Base-by-base conservation (phyloP, 139 green algal genomes). In the Closterium sp. region DNA sequence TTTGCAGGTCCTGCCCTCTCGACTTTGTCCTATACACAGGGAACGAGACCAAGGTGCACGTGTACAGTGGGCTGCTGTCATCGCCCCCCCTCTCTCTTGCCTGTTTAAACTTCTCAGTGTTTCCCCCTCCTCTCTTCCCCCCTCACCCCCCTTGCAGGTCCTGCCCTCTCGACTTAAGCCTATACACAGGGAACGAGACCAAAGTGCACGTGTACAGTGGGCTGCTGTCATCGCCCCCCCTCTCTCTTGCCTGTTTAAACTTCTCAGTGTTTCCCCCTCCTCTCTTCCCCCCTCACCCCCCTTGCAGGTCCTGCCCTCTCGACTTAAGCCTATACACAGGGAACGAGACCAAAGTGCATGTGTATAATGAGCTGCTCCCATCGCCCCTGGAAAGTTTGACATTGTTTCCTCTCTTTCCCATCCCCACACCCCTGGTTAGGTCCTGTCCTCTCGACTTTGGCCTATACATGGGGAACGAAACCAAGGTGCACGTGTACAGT, bases 381-480 rank as follows among this genome's bases (percentile, higher is more conserved):
- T 29, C 86, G n/a, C 2, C 31, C 27, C 5, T n/a, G n/a, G n/a
- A n/a, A n/a, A n/a, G n/a, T n/a, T n/a, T n/a, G n/a, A n/a, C n/a
- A n/a, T n/a, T n/a, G n/a, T n/a, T n/a, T n/a, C n/a, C n/a, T n/a
- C n/a, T n/a, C n/a, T n/a, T n/a, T 62, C 42, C 5, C 42, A 5
- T 62, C 42, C 7, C 42, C 7, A 7, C 5, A 5, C 42, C 42
- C 42, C 42, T 62, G 5, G 5, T 62, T 86, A 85, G 88, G 27
- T 91, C 88, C 6, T 86, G 62, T 28, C 88, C 88, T 2, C 10
- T 91, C 11, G 88, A 91, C 88, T 91, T 86, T 45, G 88, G 88
- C n/a, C 30, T 31, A 2, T 91, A 91, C 32, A 27, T 4, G 0
- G 88, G 28, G 13, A 88, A 88, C 38, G 88, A 87, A 2, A 91